Conservation (phyloP, 805 yeast species). For the Metschnikowia shivogae region DNA sequence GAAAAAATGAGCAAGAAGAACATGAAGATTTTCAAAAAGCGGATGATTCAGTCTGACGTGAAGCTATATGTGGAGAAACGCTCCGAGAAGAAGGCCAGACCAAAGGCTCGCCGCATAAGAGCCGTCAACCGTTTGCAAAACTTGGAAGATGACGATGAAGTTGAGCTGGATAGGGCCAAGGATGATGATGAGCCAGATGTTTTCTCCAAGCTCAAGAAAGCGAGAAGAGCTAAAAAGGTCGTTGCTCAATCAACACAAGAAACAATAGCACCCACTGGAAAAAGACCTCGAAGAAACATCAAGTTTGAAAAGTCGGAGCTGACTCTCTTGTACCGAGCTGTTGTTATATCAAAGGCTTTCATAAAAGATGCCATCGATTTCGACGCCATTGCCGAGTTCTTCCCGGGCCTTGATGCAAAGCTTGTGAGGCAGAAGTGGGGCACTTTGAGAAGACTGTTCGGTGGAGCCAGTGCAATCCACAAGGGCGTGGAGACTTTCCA, state of each 20-base stretch:
- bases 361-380: constrained; percentile 58
- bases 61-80: constrained; percentile 14
- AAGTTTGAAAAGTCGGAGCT: constrained; percentile 44
- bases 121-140: constrained; percentile 13
- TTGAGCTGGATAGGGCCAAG: constrained; percentile 1
- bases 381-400: constrained; percentile 50
- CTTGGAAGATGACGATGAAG: constrained; percentile 10
- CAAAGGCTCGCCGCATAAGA: constrained; percentile 3
- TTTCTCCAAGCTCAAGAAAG: constrained; percentile 9
- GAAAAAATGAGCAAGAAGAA: constrained; percentile 7
- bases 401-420: constrained; percentile 41
- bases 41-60: constrained; percentile 13
- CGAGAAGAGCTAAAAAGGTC: constrained; percentile 16
- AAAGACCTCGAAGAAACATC: constrained; percentile 17
- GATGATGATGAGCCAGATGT: constrained; percentile 5
- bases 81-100: constrained; percentile 1
- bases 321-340: constrained; percentile 56
- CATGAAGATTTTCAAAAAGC: constrained; percentile 9
- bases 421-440: constrained; percentile 67
- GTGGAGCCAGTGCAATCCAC: constrained; percentile 49
- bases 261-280: neutral
- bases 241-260: constrained; percentile 7
- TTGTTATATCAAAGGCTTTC: constrained; percentile 64
- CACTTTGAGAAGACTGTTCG: constrained; percentile 48
- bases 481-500: constrained; percentile 68